Base-by-base conservation (phyloP, 805 yeast genomes). In the Kuraishia capsulata region DNA sequence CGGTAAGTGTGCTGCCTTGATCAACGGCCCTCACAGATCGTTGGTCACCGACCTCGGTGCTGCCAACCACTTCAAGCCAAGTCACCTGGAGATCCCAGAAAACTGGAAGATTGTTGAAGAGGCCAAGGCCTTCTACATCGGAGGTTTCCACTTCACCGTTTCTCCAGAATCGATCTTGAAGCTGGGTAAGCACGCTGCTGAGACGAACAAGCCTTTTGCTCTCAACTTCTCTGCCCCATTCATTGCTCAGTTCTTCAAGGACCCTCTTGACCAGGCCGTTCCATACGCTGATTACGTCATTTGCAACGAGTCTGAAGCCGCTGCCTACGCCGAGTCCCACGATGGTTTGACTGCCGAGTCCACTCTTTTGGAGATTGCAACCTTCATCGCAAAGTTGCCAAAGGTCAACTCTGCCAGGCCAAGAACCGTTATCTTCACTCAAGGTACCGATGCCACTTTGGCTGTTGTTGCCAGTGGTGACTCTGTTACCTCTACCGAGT, bases 101-200 rank as follows among this genome's bases (percentile, higher is more conserved):
- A 86, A 89, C 73, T 89, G 97, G 96, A 67, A 66, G 47, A 65
- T 69, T 42, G 95, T 92, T 44, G 88, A 86, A 64, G 69, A 67
- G 37, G 97, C 90, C 44, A 70, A 78, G 60, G 72, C 69, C 53
- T 92, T 67, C 72, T 92, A 92, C 75, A 83, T 92, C 57, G 98
- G 97, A 54, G 99, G 99, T n/a, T 92, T 80, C 86, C 99, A 92
- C 65, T 74, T 92, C 66, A 92, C 99, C 41, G 99, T 92, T 41
- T 85, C 95, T 48, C 96, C 96, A 48, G 95, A 81, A 43, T 97
- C 98, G 41, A 92, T 92, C 55, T 70, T 73, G 50, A 78, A 80
- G 42, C 72, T 92, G 52, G 98, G 96, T 50, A 73, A 87, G 65
- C 96, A 92, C 59, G 42, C 42, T 23, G 83, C 92, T 44, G 83